A percentile compares a stretch with the other conserved stretches of the same genome.
Evolutionary conservation across 306 rosid species (phyloP).

Genomic region (Potentilla sterilis): DNA sequence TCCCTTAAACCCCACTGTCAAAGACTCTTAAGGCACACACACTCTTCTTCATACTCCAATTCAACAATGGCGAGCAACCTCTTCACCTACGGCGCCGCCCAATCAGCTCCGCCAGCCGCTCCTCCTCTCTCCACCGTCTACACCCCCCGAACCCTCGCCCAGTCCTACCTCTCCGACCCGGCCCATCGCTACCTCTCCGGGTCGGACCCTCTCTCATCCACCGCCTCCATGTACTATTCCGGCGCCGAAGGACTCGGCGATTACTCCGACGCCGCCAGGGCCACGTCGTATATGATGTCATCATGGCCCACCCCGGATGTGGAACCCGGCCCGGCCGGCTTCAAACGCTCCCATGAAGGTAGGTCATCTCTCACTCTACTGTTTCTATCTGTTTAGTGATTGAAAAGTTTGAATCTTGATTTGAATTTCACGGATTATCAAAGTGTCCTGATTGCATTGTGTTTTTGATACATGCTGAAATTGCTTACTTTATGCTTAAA

Average conservation of each 20-base stretch:
- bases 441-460: not conserved
- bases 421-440: not conserved
- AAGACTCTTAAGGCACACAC: not conserved
- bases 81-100: constrained; percentile 37
- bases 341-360: constrained; percentile 85
- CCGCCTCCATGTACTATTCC: constrained; percentile 21
- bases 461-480: not conserved
- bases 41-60: not conserved
- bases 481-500: not conserved
- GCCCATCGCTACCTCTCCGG: constrained; percentile 22
- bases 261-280: constrained; percentile 9
- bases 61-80: constrained; percentile 36
- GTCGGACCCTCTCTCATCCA: constrained; percentile 18
- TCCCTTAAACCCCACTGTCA: not conserved
- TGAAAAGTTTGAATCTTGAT: not conserved
- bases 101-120: constrained; percentile 27
- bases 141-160: constrained; percentile 19
- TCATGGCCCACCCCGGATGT: constrained; percentile 51
- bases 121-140: constrained; percentile 12
- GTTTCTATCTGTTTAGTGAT: not conserved
- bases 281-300: constrained; percentile 38
- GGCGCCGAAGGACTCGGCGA: not conserved
- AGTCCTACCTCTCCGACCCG: constrained; percentile 29
- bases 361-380: constrained; percentile 8
- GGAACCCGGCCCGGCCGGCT: constrained; percentile 38